phyloP scores from a whole-genome alignment of 768 basidiomycete genomes.

The Hygrocybe punicea region DNA sequence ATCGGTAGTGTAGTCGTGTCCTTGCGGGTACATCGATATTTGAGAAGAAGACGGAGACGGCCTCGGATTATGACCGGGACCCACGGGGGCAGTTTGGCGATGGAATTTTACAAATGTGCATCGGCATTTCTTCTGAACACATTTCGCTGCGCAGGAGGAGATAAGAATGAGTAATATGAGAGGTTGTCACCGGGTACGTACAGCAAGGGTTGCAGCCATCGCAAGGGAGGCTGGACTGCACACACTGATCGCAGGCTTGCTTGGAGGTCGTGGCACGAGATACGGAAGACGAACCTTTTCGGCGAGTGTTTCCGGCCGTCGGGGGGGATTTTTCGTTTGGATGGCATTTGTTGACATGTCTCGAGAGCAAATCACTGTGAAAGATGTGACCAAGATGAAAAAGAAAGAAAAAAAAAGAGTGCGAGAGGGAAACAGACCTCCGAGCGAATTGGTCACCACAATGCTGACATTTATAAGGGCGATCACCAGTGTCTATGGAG shows the following conservation, averaged over 20 bases:
- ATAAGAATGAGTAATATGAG: slow-evolving; percentile 4
- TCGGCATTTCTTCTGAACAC: slow-evolving; percentile 61
- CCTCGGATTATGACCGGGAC: slow-evolving; percentile 60
- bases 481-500: slow-evolving; percentile 74
- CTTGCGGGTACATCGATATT: slow-evolving; percentile 30
- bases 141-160: slow-evolving; percentile 54
- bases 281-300: slow-evolving; percentile 64
- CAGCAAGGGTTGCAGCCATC: slow-evolving; percentile 79
- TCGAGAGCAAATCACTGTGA: slow-evolving; percentile 72
- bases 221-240: slow-evolving; percentile 68
- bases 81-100: slow-evolving; percentile 73
- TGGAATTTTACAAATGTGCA: slow-evolving; percentile 84
- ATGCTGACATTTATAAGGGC: slow-evolving; percentile 83
- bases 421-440: slow-evolving; percentile 47
- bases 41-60: slow-evolving; percentile 24
- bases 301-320: slow-evolving; percentile 42
- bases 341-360: slow-evolving; percentile 88
- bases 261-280: slow-evolving; percentile 75
- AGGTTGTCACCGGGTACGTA: slow-evolving; percentile 34
- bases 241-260: slow-evolving; percentile 84
- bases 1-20: slow-evolving; percentile 44
- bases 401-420: slow-evolving; percentile 1
- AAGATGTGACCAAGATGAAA: slow-evolving; percentile 4
- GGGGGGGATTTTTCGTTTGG: slow-evolving; percentile 62
- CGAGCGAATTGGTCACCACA: slow-evolving; percentile 90